phyloP scores from a whole-genome alignment of 2,329 filamentous ascomycete genomes.

The Hymenoscyphus repandus region DNA sequence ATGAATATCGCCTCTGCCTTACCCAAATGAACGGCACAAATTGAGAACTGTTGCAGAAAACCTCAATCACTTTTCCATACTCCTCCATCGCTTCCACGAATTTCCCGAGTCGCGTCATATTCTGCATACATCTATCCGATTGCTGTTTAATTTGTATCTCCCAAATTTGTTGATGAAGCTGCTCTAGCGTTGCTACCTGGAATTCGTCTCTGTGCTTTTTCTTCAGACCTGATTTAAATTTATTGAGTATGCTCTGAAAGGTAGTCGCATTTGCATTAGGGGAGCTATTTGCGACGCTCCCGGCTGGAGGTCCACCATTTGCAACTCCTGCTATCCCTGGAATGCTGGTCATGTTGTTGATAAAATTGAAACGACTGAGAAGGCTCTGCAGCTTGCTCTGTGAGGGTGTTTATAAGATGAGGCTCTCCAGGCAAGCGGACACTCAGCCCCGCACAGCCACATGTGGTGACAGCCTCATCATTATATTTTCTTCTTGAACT shows the following conservation, averaged over 20 bases:
- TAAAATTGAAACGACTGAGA: too few relatives aligned
- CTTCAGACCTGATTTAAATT: neutral
- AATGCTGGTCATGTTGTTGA: too few relatives aligned
- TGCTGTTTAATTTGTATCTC: constrained; percentile 24
- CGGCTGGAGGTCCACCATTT: too few relatives aligned
- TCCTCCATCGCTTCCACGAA: constrained; percentile 33
- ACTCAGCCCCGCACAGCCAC: too few relatives aligned
- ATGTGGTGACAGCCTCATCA: too few relatives aligned
- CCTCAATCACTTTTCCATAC: constrained; percentile 31
- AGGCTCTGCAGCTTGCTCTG: too few relatives aligned
- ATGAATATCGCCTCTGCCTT: neutral
- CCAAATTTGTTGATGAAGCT: constrained; percentile 7
- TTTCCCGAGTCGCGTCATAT: constrained; percentile 25
- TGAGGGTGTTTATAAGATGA: too few relatives aligned
- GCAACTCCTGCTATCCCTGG: too few relatives aligned
- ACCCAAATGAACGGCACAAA: constrained; percentile 31
- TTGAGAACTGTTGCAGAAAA: constrained; percentile 30
- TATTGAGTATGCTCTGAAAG: neutral
- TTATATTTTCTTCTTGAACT: too few relatives aligned
- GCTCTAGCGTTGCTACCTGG: neutral
- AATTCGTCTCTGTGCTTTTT: constrained; percentile 4
- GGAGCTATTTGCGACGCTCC: too few relatives aligned
- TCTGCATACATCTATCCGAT: constrained; percentile 23
- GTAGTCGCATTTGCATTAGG: too few relatives aligned
- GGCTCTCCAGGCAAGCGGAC: too few relatives aligned